These are phyloP conservation scores for Chlamydomonas asymmetrica DNA, from an alignment of 139 green algal genomes.

Conservation along the genomic window DNA sequence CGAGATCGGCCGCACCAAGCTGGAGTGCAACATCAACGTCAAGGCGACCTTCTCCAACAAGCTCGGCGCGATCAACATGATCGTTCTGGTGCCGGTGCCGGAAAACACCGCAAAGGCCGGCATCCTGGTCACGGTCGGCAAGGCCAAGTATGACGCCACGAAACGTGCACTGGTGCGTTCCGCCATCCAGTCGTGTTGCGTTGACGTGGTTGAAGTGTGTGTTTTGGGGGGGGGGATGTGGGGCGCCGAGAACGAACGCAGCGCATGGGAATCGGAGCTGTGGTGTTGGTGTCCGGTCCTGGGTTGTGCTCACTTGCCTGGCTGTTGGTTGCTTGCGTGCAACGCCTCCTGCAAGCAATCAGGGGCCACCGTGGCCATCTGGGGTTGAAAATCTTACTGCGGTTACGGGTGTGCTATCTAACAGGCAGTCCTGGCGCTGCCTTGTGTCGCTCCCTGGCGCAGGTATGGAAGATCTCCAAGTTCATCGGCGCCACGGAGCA, in stretches of 20 bases:
- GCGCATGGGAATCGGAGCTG: too few species aligned
- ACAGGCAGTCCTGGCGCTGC: too few species aligned
- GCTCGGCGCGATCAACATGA: constrained; percentile 71
- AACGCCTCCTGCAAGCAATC: too few species aligned
- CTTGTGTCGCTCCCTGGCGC: too few species aligned
- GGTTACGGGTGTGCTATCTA: too few species aligned
- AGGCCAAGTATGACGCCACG: constrained; percentile 93
- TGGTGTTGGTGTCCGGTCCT: too few species aligned
- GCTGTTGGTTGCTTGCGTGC: too few species aligned
- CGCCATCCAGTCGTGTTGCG: not conserved
- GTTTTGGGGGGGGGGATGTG: not conserved
- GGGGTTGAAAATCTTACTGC: too few species aligned
- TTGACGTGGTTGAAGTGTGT: not conserved
- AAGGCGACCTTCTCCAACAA: constrained; percentile 77
- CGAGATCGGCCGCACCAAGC: constrained; percentile 86
- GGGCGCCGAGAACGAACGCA: too few species aligned
- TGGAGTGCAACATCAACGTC: constrained; percentile 73
- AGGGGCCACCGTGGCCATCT: too few species aligned
- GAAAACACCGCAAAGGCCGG: constrained; percentile 88
- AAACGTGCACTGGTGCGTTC: constrained; percentile 74
- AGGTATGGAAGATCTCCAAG: constrained; percentile 89
- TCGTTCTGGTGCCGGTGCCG: constrained; percentile 88
- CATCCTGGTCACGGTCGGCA: constrained; percentile 77
- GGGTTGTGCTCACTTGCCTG: too few species aligned
- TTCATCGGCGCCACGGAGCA: constrained; percentile 77